Evolutionary conservation across 192 early-diverging fungal genomes (phyloP), one percentile per base, ranked within the genome.

Genomic region (Linnemannia elongata): DNA sequence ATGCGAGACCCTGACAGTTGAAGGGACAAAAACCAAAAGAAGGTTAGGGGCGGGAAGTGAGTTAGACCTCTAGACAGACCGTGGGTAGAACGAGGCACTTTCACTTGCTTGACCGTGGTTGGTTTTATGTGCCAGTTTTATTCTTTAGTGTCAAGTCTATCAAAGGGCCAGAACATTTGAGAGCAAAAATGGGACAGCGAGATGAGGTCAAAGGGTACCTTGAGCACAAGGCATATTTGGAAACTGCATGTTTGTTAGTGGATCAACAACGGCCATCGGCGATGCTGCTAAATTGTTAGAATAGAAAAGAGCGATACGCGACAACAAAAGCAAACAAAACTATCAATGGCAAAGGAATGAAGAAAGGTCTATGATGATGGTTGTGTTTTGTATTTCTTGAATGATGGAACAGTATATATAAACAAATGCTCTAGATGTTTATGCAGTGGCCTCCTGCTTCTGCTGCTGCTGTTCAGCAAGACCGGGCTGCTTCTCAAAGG

Each of bases 401-500:
- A 8, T 18, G 20, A 22, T 41, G 69, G 38, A 6, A 1, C 18
- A 71, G 20, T 12, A 71, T 17, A 71, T 17, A 41, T 35, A 39
- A 42, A 71, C 17, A 42, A 22, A 35, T 22, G 24, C 18, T 3
- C 20, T 41, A 35, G 38, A 71, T 22, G 39, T 35, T 57, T 54
- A 45, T 73, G 27, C 72, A 27, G 39, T 72, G 3, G 39, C 72
- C 4, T 72, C 9, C 30, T 83, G 75, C 38, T 74, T 69, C 70
- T 83, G 74, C 9, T 79, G 74, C 9, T 79, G 73, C n/a, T 86
- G 83, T 7, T 86, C 83, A 0, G 79, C 24, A 15, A 88, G 20
- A 15, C 81, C 78, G 0, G 88, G 78, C 44, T 85, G 79, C 76
- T 85, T 83, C 83, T 83, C 82, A 79, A 87, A 82, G 10, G 75